Evolutionary conservation across 441 rosid genomes (phyloP).

Genomic region (Aleurites moluccanus): DNA sequence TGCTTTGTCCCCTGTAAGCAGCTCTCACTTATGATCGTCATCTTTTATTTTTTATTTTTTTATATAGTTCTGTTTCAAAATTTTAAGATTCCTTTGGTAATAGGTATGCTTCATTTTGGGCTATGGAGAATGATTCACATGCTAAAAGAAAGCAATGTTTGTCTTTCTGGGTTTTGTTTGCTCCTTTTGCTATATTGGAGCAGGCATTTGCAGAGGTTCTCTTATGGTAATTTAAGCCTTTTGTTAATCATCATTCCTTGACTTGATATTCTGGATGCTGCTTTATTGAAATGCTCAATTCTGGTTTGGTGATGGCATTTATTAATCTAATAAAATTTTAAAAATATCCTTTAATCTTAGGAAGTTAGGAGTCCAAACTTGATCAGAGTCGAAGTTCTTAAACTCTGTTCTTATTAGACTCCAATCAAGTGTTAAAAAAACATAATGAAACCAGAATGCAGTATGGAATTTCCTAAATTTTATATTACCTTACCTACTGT

Average conservation of each 20-base stretch:
- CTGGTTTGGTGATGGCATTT: not conserved
- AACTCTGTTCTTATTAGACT: no score
- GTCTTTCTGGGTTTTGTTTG: slow-evolving; percentile 40
- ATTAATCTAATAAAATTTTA: not conserved
- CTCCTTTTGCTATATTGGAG: slow-evolving; percentile 28
- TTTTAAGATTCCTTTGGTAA: not conserved
- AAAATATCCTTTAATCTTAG: no score
- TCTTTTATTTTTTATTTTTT: not conserved
- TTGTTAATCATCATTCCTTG: not conserved
- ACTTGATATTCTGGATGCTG: not conserved
- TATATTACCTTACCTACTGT: not conserved
- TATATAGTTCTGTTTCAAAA: not conserved
- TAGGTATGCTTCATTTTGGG: slow-evolving; percentile 32
- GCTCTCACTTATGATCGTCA: not conserved
- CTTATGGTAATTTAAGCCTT: not conserved
- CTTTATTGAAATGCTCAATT: not conserved
- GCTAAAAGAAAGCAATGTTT: slow-evolving; percentile 37
- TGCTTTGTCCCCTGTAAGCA: slow-evolving; percentile 23
- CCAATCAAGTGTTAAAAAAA: no score
- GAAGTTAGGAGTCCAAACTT: no score
- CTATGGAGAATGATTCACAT: slow-evolving; percentile 27
- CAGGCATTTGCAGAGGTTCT: slow-evolving; percentile 23
- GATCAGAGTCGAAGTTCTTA: no score
- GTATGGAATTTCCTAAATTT: not conserved
- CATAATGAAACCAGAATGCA: no score